Evolutionary conservation across 768 basidiomycete species (phyloP), one percentile per base, ranked within the genome.

Genomic region (Hygrophoropsis aurantiaca): DNA sequence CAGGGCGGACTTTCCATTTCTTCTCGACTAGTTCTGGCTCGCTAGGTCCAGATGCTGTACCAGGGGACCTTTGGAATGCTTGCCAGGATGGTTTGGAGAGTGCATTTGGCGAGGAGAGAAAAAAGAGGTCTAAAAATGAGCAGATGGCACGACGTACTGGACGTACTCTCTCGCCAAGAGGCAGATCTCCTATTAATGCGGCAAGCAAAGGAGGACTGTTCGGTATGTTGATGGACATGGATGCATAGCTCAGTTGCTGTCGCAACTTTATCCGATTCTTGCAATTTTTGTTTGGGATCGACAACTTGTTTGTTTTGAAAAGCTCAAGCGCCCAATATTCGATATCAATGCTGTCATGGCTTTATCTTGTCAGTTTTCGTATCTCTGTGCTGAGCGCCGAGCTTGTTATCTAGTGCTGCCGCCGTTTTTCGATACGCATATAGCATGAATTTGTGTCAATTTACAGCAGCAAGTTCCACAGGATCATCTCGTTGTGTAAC

Each of bases 1-100:
- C 87, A 2, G 85, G 89, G 5, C 64, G 59, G 55, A 54, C 49
- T 20, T 81, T 89, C 52, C 88, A 92, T 61, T 57, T 68, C 1
- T 67, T 69, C 30, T 61, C 90, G 47, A 73, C 74, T 11, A 58
- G 64, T 7, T 46, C 57, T 5, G 51, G 43, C 11, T 53, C 59
- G 19, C 40, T 60, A 26, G 52, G 58, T 3, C 44, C 50, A 30
- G 55, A 54, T 15, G 42, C 27, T 15, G 40, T 74, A 5, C 59
- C 71, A 10, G 52, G 65, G 15, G 64, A 51, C 11, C 33, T 83
- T 36, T 80, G 78, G 77, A 61, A 64, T 18, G 80, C 80, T 3
- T 74, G 72, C 19, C 55, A 66, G 24, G 68, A 67, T 18, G 78
- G 73, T 0, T 55, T 88, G 18, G 71, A 65, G 18, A 69, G 75